Conservation (phyloP, 2,329 filamentous ascomycete species). For the Colletotrichum sp. region DNA sequence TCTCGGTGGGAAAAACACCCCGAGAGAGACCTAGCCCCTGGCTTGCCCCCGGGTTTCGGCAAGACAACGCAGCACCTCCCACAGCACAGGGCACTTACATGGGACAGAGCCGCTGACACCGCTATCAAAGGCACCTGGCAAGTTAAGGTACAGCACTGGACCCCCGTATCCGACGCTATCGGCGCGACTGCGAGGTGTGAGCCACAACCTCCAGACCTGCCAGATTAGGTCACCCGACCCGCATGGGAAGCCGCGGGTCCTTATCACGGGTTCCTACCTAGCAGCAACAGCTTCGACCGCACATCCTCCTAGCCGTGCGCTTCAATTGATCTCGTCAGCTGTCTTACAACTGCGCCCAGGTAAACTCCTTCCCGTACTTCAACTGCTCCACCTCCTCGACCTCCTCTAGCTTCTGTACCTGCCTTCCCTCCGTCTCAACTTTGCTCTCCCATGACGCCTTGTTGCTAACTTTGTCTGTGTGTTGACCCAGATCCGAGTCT, state of each 20-base stretch:
- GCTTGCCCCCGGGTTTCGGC: slow-evolving; percentile 9
- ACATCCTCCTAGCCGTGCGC: slow-evolving; percentile 12
- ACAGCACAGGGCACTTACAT: background rate
- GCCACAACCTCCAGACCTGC: slow-evolving; percentile 21
- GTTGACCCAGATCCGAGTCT: slow-evolving; percentile 15
- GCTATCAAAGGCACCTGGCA: background rate
- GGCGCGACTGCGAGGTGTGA: background rate
- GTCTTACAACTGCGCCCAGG: slow-evolving; percentile 14
- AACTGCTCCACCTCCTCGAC: background rate
- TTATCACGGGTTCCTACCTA: slow-evolving; percentile 23
- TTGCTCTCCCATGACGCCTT: background rate
- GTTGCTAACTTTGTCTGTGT: slow-evolving; percentile 18
- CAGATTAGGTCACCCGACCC: slow-evolving; percentile 23
- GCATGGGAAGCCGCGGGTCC: slow-evolving; percentile 6
- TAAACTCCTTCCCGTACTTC: slow-evolving; percentile 8
- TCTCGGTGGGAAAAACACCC: background rate
- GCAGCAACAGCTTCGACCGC: slow-evolving; percentile 18
- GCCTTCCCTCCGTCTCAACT: background rate
- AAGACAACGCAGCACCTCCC: background rate
- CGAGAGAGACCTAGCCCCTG: background rate
- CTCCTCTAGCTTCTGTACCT: background rate
- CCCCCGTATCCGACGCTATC: slow-evolving; percentile 6
- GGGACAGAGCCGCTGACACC: background rate
- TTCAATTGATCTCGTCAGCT: slow-evolving; percentile 23
- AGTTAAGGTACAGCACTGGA: background rate